These are phyloP conservation scores for Fusarium pseudocircinatum DNA, from an alignment of 2,329 filamentous ascomycete species.

Conservation along the genomic window DNA sequence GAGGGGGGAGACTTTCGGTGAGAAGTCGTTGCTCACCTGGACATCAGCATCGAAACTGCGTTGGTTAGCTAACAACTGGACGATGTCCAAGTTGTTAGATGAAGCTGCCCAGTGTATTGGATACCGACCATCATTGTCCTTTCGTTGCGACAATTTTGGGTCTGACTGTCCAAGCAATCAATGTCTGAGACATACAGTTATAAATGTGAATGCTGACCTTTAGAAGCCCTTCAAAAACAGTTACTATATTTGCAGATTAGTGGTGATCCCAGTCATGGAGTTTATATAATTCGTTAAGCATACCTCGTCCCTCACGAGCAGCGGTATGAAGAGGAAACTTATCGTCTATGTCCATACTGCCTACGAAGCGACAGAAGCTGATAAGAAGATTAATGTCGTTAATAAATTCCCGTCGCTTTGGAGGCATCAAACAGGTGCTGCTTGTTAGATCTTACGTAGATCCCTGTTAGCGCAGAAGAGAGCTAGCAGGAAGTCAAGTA, in stretches of 20 bases:
- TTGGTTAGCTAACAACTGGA: slow-evolving; percentile 74
- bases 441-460: slow-evolving; percentile 10
- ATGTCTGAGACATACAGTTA: not conserved
- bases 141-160: slow-evolving; percentile 74
- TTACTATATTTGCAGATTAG: slow-evolving; percentile 57
- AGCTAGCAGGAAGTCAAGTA: not conserved
- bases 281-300: slow-evolving; percentile 39
- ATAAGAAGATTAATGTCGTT: not conserved
- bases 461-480: not conserved
- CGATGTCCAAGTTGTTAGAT: slow-evolving; percentile 80
- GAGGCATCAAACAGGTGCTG: not conserved
- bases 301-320: slow-evolving; percentile 85
- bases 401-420: not conserved
- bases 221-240: slow-evolving; percentile 72
- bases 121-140: slow-evolving; percentile 88
- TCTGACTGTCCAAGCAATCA: slow-evolving; percentile 67
- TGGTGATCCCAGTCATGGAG: not conserved
- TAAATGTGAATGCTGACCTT: slow-evolving; percentile 36
- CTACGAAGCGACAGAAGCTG: not conserved
- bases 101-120: slow-evolving; percentile 95
- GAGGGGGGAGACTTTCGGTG: too few species aligned
- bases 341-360: slow-evolving; percentile 51
- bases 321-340: slow-evolving; percentile 90
- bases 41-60: slow-evolving; percentile 86
- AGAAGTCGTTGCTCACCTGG: slow-evolving; percentile 60